Evolutionary conservation across 2,329 filamentous ascomycete genomes (phyloP).

Genomic region (Drechslerella coelobrocha): DNA sequence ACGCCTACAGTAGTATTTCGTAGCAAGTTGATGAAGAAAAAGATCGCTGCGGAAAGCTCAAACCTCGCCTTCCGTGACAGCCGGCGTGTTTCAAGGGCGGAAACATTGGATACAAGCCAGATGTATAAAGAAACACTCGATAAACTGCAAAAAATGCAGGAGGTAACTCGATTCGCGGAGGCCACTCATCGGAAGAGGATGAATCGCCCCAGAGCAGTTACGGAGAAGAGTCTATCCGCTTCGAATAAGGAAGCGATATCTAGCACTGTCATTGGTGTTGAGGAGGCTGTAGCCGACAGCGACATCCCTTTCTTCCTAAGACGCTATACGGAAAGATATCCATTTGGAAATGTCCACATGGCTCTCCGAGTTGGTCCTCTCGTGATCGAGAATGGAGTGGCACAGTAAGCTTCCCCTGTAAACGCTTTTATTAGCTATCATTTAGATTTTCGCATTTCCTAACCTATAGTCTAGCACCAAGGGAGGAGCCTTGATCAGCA

Average conservation of each 20-base stretch:
- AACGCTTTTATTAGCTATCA: conserved; percentile 6
- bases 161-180: conserved; percentile 4
- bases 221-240: conserved; percentile 6
- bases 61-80: background rate
- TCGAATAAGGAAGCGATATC: background rate
- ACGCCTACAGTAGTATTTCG: background rate
- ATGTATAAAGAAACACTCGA: background rate
- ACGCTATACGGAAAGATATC: conserved; percentile 56
- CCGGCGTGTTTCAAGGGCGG: background rate
- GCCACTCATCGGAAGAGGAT: background rate
- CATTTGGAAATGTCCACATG: conserved; percentile 58
- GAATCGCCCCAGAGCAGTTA: background rate
- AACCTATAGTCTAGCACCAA: conserved; percentile 41
- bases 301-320: conserved; percentile 51
- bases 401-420: conserved; percentile 57
- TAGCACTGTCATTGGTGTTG: background rate
- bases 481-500: conserved; percentile 48
- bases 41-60: background rate
- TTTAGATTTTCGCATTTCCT: background rate
- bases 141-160: conserved; percentile 6
- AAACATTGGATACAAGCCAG: background rate
- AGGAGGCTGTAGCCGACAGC: conserved; percentile 49
- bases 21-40: background rate
- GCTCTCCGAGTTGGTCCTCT: conserved; percentile 57
- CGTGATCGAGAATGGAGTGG: conserved; percentile 59